A percentile compares a stretch with the other conserved stretches of the same genome.
Evolutionary conservation across 2,329 filamentous ascomycete genomes (phyloP).

Genomic region (Hymenoscyphus infarciens): DNA sequence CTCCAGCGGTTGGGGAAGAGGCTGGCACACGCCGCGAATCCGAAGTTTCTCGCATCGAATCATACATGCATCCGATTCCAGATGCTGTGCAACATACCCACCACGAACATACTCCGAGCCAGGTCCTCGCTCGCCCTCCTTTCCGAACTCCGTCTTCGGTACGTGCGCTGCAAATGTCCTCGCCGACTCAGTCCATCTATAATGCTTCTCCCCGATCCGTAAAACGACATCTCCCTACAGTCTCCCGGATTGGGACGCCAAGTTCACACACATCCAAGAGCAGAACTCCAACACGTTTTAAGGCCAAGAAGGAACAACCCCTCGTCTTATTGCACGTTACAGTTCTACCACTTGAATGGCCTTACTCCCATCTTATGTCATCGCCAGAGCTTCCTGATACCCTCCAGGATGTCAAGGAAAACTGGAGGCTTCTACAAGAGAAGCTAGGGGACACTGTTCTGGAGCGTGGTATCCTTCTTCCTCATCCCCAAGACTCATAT

Average conservation of each 20-base stretch:
- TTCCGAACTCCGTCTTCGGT: slow-evolving; percentile 69
- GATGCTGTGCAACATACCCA: slow-evolving; percentile 37
- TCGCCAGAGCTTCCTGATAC: slow-evolving; percentile 42
- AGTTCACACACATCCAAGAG: slow-evolving; percentile 33
- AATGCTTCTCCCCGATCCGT: slow-evolving; percentile 54
- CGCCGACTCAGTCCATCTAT: slow-evolving; percentile 55
- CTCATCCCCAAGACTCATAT: slow-evolving; percentile 77
- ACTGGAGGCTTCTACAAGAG: slow-evolving; percentile 65
- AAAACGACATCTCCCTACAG: slow-evolving; percentile 46
- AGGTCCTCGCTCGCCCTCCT: slow-evolving; percentile 57
- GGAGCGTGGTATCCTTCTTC: slow-evolving; percentile 69
- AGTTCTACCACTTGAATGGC: slow-evolving; percentile 65
- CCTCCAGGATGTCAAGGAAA: slow-evolving; percentile 52
- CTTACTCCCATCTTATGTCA: slow-evolving; percentile 57
- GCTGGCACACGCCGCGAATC: slow-evolving; percentile 25
- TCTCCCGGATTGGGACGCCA: slow-evolving; percentile 57
- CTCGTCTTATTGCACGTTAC: slow-evolving; percentile 77
- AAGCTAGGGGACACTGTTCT: slow-evolving; percentile 70
- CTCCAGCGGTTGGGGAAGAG: slow-evolving; percentile 31
- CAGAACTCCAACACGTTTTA: slow-evolving; percentile 54
- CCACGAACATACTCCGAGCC: slow-evolving; percentile 35
- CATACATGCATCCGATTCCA: slow-evolving; percentile 30
- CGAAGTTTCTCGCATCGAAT: slow-evolving; percentile 43
- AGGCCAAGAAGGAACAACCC: slow-evolving; percentile 54
- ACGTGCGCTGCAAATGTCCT: slow-evolving; percentile 68